Base-by-base conservation (phyloP, 106 monocot genomes). In the Narthecium ossifragum region DNA sequence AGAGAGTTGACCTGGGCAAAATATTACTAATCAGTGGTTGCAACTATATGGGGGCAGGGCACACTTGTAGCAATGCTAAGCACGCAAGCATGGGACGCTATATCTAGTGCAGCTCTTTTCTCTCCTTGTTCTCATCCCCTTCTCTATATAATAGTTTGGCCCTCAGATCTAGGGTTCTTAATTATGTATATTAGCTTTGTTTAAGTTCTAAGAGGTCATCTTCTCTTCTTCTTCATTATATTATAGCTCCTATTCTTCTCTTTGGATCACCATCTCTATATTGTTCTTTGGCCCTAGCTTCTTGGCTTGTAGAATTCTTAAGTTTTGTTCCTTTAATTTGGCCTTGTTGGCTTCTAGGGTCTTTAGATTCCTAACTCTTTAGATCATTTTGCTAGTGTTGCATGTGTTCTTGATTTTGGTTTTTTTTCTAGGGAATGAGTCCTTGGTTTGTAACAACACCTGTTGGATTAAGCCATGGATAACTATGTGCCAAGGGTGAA, bases 401-500 rank as follows among this genome's bases (percentile, higher is more conserved):
- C 26, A 48, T 46, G 46, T 8, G 14, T n/a, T n/a, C n/a, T n/a
- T n/a, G n/a, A n/a, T n/a, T n/a, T n/a, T n/a, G n/a, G n/a, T n/a
- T n/a, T n/a, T n/a, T n/a, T n/a, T n/a, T n/a, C n/a, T n/a, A n/a
- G n/a, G n/a, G n/a, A n/a, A n/a, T n/a, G n/a, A n/a, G n/a, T n/a
- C n/a, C n/a, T 45, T 31, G 41, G 18, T 36, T 29, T 25, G 24
- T 34, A 26, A 53, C 22, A 12, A 6, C 6, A 25, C 33, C 17
- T 30, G 14, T 23, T n/a, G n/a, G n/a, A n/a, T n/a, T n/a, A n/a
- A 64, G 38, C 21, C 41, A 73, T 73, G 73, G 66, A 36, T 39
- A 73, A 73, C 56, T 57, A 12, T 24, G 38, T 65, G 34, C 73
- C 73, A 30, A 62, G 61, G 48, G 1, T 21, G 31, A 31, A 65